These are phyloP conservation scores for Scorias spongiosa DNA, from an alignment of 2,329 filamentous ascomycete species.

Conservation along the genomic window DNA sequence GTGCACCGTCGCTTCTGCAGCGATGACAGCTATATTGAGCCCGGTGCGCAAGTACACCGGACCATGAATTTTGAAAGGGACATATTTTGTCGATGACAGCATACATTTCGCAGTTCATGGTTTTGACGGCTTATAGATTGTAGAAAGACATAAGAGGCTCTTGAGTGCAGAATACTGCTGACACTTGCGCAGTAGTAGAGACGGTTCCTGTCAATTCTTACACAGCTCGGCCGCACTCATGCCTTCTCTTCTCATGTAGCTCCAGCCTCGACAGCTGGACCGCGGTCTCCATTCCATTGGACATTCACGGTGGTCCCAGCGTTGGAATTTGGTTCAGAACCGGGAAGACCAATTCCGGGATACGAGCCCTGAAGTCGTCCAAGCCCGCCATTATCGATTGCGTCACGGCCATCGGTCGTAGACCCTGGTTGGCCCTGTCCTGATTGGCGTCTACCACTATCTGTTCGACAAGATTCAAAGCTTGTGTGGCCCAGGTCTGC, in stretches of 20 bases:
- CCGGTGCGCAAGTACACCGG: background rate
- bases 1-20: background rate
- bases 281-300: background rate
- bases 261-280: background rate
- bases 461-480: background rate
- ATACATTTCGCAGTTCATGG: background rate
- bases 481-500: background rate
- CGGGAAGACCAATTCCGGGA: background rate
- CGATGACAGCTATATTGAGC: background rate
- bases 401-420: background rate
- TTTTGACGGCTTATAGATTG: background rate
- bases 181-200: conserved; percentile 1
- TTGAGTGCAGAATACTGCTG: background rate
- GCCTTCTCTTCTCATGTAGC: background rate
- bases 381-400: background rate
- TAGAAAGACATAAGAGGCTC: background rate
- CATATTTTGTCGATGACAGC: background rate
- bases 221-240: background rate
- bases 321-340: background rate
- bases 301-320: background rate
- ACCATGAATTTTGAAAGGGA: background rate
- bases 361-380: background rate
- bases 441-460: background rate
- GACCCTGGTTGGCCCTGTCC: background rate
- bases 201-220: background rate